Conservation (phyloP, 2,329 filamentous ascomycete species). For the Paraphoma sp. region DNA sequence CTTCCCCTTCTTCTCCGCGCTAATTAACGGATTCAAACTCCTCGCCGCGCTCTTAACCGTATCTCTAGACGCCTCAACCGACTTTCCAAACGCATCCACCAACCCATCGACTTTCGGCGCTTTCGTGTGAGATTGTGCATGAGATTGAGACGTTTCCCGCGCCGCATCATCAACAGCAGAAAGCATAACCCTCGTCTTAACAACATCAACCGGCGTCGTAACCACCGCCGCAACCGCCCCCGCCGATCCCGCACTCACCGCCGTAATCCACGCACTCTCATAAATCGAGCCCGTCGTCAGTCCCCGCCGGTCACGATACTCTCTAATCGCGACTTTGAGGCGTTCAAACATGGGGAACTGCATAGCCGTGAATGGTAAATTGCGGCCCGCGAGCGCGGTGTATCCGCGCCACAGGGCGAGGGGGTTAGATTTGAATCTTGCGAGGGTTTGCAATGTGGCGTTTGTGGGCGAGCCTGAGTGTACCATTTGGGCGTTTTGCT, state of each 20-base stretch:
- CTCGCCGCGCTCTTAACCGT: constrained; percentile 21
- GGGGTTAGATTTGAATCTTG: constrained; percentile 62
- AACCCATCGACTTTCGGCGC: constrained; percentile 24
- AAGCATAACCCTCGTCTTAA: constrained; percentile 91
- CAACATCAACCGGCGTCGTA: constrained; percentile 89
- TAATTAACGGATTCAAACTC: constrained; percentile 1
- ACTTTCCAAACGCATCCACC: constrained; percentile 52
- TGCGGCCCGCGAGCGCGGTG: constrained; percentile 79
- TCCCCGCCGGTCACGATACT: constrained; percentile 50
- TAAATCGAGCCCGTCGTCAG: constrained; percentile 55
- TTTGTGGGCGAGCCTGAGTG: constrained; percentile 46
- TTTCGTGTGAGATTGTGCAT: neutral
- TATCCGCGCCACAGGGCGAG: constrained; percentile 73
- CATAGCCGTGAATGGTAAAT: constrained; percentile 85
- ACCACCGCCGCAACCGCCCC: constrained; percentile 77
- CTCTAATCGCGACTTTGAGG: constrained; percentile 62
- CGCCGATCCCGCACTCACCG: constrained; percentile 73
- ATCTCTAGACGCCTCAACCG: constrained; percentile 35
- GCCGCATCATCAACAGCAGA: constrained; percentile 46
- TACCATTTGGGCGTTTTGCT: constrained; percentile 92
- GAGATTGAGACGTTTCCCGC: constrained; percentile 14
- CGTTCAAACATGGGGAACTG: constrained; percentile 89
- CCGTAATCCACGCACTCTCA: constrained; percentile 75
- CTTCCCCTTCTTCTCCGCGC: constrained; percentile 25
- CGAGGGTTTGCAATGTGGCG: constrained; percentile 64